phyloP scores from a whole-genome alignment of 352 stramenopile species.

The Blastocystis sp. region DNA sequence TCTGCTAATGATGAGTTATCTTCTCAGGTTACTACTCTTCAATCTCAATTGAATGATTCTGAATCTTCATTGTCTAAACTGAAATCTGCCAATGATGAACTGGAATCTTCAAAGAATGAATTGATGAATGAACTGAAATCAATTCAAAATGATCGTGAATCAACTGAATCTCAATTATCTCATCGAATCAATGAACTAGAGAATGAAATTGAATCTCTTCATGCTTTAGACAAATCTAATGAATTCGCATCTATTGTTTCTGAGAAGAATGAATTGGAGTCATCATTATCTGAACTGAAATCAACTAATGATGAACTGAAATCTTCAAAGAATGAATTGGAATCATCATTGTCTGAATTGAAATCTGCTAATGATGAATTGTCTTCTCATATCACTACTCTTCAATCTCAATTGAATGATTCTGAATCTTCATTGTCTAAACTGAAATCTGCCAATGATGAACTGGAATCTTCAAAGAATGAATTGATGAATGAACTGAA shows the following conservation, averaged over 20 bases:
- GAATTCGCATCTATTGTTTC: too few relatives aligned
- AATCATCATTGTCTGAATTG: neutral
- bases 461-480: neutral
- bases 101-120: neutral
- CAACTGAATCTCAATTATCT: neutral
- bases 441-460: neutral
- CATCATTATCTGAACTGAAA: neutral
- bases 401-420: too few relatives aligned
- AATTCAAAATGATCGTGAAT: neutral
- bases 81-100: neutral
- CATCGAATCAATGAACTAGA: neutral
- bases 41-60: neutral
- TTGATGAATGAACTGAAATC: neutral
- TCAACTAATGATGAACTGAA: neutral
- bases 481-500: neutral
- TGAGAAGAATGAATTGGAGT: neutral
- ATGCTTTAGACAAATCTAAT: neutral
- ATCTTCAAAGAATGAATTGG: neutral
- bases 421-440: neutral
- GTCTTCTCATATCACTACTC: too few relatives aligned
- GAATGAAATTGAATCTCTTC: neutral
- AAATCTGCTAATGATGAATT: neutral
- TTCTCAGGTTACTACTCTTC: neutral
- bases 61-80: neutral
- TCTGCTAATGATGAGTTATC: neutral